Evolutionary conservation across 2,329 filamentous ascomycete species (phyloP), one percentile per base, ranked within the genome.

Genomic region (Aspergillus sergii): DNA sequence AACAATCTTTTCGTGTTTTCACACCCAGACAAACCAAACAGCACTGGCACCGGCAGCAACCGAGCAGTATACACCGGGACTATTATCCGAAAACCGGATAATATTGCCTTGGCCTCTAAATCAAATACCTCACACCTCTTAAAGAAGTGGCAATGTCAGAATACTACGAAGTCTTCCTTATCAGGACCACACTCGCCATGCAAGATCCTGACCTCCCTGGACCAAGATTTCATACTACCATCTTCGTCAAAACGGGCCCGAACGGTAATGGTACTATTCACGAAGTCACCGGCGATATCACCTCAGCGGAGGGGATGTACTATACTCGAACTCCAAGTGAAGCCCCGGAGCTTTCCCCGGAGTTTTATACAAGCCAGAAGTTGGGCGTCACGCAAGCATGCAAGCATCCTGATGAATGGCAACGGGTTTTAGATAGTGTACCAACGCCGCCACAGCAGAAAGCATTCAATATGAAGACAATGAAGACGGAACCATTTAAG

Each of bases 401-500:
- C 3, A 48, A 10, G 1, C 41, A 66, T 39, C 65, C 61, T 3
- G 30, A 48, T 7, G 28, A 56, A 12, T 64, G 63, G 61, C 48
- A 61, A 4, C 43, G 16, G 23, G 28, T 59, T 10, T 46, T 66
- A 4, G 9, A n/a, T 9, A 12, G 39, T 3, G 11, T 66, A 1
- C 65, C 61, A 26, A 28, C 61, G 12, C 64, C 65, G n/a, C 61
- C 61, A 0, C 61, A 60, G 43, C 61, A 66, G 30, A 67, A 66
- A 39, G 57, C 57, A 28, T 67, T 64, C 11, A 64, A 67, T 30
- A 21, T 60, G 21, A 58, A 58, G 51, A 61, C 58, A 4, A 61
- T 65, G 58, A 63, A 36, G 23, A 67, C 63, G 8, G 65, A 65
- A 34, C 63, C 63, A 1, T 63, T 67, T 12, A 67, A 67, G 48